Evolutionary conservation across 495 filamentous ascomycete genomes (phyloP), one percentile per base, ranked within the genome.

Genomic region (Bathelium albidoporum): DNA sequence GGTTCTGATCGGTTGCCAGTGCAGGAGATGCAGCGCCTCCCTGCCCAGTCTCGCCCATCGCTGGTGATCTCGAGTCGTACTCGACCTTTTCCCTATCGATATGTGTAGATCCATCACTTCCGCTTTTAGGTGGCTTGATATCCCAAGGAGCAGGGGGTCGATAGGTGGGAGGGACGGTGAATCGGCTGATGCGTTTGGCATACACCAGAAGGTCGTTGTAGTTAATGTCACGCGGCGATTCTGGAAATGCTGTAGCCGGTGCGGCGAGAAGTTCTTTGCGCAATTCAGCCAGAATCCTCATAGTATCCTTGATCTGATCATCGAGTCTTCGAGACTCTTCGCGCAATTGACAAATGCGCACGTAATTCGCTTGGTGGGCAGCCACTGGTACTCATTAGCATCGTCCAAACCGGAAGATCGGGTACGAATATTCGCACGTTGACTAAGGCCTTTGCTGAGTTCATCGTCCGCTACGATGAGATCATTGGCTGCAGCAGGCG

Each of bases 101-200:
- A 28, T 18, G 36, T 12, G 26, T 10, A 18, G 60, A 36, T 20
- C 26, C 58, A 26, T 71, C n/a, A 73, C 70, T 28, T 68, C 66
- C 68, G 66, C 12, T 62, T 32, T 14, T 55, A 26, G 2, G 66
- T 29, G 53, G 65, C 68, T 14, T 69, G 52, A 20, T 55, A 32
- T 24, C 69, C 73, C 34, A 58, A 26, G 22, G 70, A 63, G 58
- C 70, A 49, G 60, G 68, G 53, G 77, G 69, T n/a, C 81, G 76
- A 63, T 79, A 84, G 4, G 83, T 82, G 0, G 84, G 83, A 0
- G 89, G 89, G 10, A 87, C 76, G 0, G 89, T 91, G 65, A 83
- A 89, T 70, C 82, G 84, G 62, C 82, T 84, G 64, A 92, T 90
- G 65, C 81, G 81, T n/a, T 83, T 82, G 10, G 89, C 89, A 68